Conservation (phyloP, 345 rosid genomes). For the Sisymbrium altissimum region DNA sequence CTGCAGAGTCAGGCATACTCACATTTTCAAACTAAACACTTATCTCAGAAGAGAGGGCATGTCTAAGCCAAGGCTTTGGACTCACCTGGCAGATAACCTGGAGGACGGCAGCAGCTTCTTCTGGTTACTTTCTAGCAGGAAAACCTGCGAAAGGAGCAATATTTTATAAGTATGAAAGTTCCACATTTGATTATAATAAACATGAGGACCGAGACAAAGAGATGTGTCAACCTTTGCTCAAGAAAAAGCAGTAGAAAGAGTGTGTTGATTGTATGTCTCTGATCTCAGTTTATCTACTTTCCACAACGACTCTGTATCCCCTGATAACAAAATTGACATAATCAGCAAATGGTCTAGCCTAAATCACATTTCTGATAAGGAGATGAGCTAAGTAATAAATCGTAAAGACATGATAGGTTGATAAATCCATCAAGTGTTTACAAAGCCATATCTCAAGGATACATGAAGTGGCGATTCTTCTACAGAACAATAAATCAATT, state of each 20-base stretch:
- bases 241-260: conserved; percentile 55
- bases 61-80: background rate
- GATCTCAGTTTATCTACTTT: conserved; percentile 71
- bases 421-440: background rate
- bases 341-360: background rate
- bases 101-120: conserved; percentile 69
- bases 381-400: background rate
- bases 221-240: conserved; percentile 67
- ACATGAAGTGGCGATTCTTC: no score
- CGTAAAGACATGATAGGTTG: background rate
- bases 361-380: background rate
- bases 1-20: conserved; percentile 29
- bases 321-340: conserved; percentile 30
- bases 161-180: background rate
- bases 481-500: no score
- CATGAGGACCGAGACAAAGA: background rate
- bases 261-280: conserved; percentile 54
- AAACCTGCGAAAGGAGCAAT: conserved; percentile 47
- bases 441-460: background rate
- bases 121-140: conserved; percentile 63
- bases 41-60: background rate
- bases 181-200: background rate
- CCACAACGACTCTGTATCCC: conserved; percentile 75
- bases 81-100: conserved; percentile 60
- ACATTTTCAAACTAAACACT: background rate